These are phyloP conservation scores for Pythium periplocum DNA, from an alignment of 352 stramenopile genomes.

Conservation along the genomic window DNA sequence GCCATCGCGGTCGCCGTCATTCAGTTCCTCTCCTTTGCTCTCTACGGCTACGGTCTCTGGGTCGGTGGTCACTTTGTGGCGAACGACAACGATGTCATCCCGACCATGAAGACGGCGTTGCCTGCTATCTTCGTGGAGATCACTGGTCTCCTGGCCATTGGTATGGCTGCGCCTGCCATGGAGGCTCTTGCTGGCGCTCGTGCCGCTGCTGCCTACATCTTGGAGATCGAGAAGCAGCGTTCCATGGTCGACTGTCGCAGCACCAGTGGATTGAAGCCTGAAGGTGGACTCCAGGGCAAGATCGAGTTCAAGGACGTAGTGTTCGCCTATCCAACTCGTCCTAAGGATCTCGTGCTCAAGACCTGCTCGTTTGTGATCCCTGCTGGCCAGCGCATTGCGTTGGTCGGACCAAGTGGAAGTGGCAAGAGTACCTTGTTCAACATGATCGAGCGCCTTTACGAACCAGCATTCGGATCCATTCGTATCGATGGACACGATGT, in stretches of 20 bases:
- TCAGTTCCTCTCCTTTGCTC: constrained; percentile 22
- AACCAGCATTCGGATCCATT: too few relatives aligned
- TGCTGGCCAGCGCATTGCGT: too few relatives aligned
- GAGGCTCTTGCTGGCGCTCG: constrained; percentile 16
- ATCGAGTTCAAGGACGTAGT: constrained; percentile 19
- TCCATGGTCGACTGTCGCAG: constrained; percentile 16
- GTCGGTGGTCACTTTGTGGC: constrained; percentile 17
- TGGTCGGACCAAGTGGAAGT: too few relatives aligned
- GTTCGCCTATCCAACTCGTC: constrained; percentile 59
- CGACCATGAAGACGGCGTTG: constrained; percentile 16
- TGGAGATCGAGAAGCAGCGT: constrained; percentile 19
- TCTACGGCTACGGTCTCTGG: constrained; percentile 20
- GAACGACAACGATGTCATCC: constrained; percentile 11
- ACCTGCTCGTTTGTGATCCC: too few relatives aligned
- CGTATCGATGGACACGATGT: too few relatives aligned
- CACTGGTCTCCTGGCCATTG: constrained; percentile 15
- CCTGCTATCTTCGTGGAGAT: constrained; percentile 21
- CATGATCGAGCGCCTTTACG: too few relatives aligned
- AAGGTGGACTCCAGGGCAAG: constrained; percentile 7
- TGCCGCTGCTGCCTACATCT: constrained; percentile 15
- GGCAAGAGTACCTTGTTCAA: too few relatives aligned
- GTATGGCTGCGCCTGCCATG: constrained; percentile 16
- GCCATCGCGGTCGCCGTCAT: constrained; percentile 15
- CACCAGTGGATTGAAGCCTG: constrained; percentile 6
- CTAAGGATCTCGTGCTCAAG: constrained; percentile 15